These are phyloP conservation scores for Boletus smithii DNA, from an alignment of 1,284 basidiomycete species.

Conservation along the genomic window DNA sequence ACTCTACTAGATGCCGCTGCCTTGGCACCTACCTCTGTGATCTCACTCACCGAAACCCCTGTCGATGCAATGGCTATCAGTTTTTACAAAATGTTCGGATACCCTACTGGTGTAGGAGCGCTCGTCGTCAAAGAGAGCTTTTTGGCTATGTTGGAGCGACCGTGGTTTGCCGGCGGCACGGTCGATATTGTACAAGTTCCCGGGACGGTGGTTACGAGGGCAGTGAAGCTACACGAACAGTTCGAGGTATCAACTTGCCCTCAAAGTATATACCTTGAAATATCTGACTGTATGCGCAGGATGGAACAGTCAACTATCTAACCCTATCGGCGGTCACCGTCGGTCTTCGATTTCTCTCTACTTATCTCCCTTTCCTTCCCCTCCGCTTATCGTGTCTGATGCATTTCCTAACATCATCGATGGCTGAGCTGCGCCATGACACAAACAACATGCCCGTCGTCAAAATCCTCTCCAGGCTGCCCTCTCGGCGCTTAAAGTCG, in stretches of 20 bases:
- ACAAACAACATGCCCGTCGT: slow-evolving; percentile 54
- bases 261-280: background rate
- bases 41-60: slow-evolving; percentile 61
- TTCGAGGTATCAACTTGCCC: slow-evolving; percentile 58
- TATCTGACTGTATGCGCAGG: slow-evolving; percentile 41
- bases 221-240: slow-evolving; percentile 59
- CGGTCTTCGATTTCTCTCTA: slow-evolving; percentile 69
- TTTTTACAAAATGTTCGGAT: slow-evolving; percentile 90
- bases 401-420: slow-evolving; percentile 50
- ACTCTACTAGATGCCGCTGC: slow-evolving; percentile 79
- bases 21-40: slow-evolving; percentile 64
- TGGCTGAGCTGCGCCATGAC: slow-evolving; percentile 58
- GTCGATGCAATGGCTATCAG: slow-evolving; percentile 80
- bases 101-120: slow-evolving; percentile 81
- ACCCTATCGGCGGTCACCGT: slow-evolving; percentile 71
- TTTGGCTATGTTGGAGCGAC: slow-evolving; percentile 54
- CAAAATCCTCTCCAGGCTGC: slow-evolving; percentile 59
- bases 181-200: slow-evolving; percentile 80
- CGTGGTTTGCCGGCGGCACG: slow-evolving; percentile 83
- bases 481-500: slow-evolving; percentile 49
- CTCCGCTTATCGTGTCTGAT: slow-evolving; percentile 65
- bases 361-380: slow-evolving; percentile 74
- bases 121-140: slow-evolving; percentile 72
- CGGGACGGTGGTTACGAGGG: slow-evolving; percentile 60
- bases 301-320: slow-evolving; percentile 80